Conservation (phyloP, 2,329 filamentous ascomycete genomes). For the Neopestalotiopsis rosae region DNA sequence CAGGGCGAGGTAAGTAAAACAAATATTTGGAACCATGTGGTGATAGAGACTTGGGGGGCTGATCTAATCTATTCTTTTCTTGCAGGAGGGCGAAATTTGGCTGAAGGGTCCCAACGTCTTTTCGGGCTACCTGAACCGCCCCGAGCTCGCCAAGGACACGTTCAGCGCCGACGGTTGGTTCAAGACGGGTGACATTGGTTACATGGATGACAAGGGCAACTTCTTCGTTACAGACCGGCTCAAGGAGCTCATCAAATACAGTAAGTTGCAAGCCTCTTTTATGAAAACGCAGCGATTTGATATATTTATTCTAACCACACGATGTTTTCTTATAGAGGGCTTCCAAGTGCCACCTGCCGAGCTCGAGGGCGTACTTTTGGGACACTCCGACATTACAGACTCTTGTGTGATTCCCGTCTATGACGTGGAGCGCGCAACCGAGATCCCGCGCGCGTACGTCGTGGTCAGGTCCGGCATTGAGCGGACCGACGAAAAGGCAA, state of each 20-base stretch:
- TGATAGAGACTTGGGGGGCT: no score
- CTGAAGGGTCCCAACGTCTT: conserved; percentile 83
- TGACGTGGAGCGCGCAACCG: conserved; percentile 65
- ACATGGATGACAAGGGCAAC: conserved; percentile 77
- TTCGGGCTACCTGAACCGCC: conserved; percentile 77
- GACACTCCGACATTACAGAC: conserved; percentile 54
- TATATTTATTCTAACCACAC: conserved; percentile 2
- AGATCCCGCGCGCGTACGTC: conserved; percentile 72
- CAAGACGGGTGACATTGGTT: conserved; percentile 87
- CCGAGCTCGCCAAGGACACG: conserved; percentile 71
- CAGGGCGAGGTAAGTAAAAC: conserved; percentile 48
- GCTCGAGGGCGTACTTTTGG: conserved; percentile 56
- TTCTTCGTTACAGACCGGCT: conserved; percentile 90
- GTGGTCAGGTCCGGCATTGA: conserved; percentile 50
- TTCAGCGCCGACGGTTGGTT: conserved; percentile 83
- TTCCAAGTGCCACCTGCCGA: conserved; percentile 75
- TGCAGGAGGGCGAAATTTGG: conserved; percentile 73
- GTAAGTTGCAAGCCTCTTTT: conserved; percentile 40
- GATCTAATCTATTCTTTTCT: not conserved
- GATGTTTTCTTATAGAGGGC: conserved; percentile 60
- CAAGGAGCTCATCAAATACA: conserved; percentile 70
- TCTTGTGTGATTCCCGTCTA: conserved; percentile 68
- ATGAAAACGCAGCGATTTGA: not conserved
- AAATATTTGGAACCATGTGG: not conserved
- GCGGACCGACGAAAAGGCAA: conserved; percentile 41